These are phyloP conservation scores for Mycena vulgaris DNA, from an alignment of 768 basidiomycete species.

Conservation along the genomic window DNA sequence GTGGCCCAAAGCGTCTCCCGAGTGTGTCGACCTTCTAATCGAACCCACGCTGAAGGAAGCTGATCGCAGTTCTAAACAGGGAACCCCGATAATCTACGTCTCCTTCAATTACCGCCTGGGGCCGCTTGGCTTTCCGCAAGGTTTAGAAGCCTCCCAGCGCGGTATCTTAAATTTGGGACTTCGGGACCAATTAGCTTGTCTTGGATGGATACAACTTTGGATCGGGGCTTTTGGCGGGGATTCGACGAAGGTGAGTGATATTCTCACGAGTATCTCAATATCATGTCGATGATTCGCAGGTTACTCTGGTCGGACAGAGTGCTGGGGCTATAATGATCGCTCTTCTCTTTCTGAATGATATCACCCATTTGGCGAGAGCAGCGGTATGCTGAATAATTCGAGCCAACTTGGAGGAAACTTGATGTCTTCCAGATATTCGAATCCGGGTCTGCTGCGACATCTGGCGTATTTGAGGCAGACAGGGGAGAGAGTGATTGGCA, in stretches of 20 bases:
- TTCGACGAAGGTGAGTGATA: constrained; percentile 48
- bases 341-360: constrained; percentile 49
- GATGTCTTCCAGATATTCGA: constrained; percentile 54
- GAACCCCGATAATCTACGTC: constrained; percentile 61
- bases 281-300: constrained; percentile 40
- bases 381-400: constrained; percentile 42
- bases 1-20: constrained; percentile 55
- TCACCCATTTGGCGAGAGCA: constrained; percentile 46
- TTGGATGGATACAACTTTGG: constrained; percentile 67
- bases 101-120: constrained; percentile 60
- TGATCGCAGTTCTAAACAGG: constrained; percentile 41
- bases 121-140: constrained; percentile 62
- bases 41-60: neutral
- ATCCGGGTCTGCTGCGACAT: constrained; percentile 54
- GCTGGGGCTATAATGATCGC: constrained; percentile 62
- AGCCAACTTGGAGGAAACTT: neutral
- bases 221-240: constrained; percentile 71
- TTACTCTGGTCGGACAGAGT: constrained; percentile 62
- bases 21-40: constrained; percentile 40
- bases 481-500: constrained; percentile 49
- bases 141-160: constrained; percentile 52
- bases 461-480: constrained; percentile 43
- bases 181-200: constrained; percentile 55
- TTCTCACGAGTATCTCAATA: neutral
- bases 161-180: constrained; percentile 58